A percentile compares a stretch with the other conserved stretches of the same genome.
Conservation (phyloP, 108 stramenopile genomes). For the Nitzschia inconspicua region DNA sequence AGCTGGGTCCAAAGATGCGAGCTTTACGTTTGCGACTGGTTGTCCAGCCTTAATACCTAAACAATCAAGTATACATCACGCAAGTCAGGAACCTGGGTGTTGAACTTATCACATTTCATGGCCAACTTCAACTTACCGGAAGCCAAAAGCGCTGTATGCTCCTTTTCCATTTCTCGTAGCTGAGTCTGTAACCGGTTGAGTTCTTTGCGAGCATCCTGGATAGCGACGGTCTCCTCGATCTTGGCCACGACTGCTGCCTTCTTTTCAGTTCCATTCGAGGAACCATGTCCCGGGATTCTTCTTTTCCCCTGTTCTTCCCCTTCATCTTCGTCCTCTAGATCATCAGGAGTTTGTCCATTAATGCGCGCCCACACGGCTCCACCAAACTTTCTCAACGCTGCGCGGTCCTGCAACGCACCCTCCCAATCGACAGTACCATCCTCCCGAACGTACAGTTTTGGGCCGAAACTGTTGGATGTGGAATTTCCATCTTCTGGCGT, state of each 20-base stretch:
- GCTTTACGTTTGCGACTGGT: slow-evolving; percentile 78
- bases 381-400: slow-evolving; percentile 86
- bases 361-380: slow-evolving; percentile 92
- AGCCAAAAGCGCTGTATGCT: slow-evolving; percentile 66
- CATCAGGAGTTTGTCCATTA: slow-evolving; percentile 87
- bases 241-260: slow-evolving; percentile 70
- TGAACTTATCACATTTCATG: neutral
- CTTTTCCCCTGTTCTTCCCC: neutral
- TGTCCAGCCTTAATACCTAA: slow-evolving; percentile 66
- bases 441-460: slow-evolving; percentile 89
- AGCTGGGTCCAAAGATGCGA: slow-evolving; percentile 64
- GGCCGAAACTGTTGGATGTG: slow-evolving; percentile 31
- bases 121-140: slow-evolving; percentile 23
- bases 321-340: slow-evolving; percentile 28
- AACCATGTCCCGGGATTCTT: slow-evolving; percentile 3
- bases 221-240: slow-evolving; percentile 81
- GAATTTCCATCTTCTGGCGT: slow-evolving; percentile 30
- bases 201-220: slow-evolving; percentile 46
- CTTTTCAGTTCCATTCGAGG: neutral
- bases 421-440: slow-evolving; percentile 99
- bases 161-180: slow-evolving; percentile 46
- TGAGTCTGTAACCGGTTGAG: slow-evolving; percentile 39
- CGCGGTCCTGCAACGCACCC: slow-evolving; percentile 91
- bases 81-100: neutral
- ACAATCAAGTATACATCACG: neutral